Evolutionary conservation across 23 red algal genomes (phyloP).

Genomic region (Agarophyton chilense): DNA sequence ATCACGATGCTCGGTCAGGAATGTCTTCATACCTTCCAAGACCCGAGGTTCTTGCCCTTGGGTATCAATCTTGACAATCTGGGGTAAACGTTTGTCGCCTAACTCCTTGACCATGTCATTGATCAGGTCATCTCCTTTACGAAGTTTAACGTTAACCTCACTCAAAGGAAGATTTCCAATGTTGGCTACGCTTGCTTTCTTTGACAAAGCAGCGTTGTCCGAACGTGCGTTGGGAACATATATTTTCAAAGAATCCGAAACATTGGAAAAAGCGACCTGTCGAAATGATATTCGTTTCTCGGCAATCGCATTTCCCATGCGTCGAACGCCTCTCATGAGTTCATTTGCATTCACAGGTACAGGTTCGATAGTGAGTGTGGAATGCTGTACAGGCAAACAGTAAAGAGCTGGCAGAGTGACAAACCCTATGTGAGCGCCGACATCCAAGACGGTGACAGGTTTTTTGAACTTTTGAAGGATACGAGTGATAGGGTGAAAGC

Average conservation of each 20-base stretch:
- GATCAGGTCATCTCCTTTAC: background rate
- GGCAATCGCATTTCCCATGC: background rate
- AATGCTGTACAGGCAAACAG: background rate
- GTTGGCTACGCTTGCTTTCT: background rate
- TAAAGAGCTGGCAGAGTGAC: background rate
- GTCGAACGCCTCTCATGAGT: background rate
- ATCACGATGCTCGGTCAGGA: background rate
- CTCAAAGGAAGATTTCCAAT: background rate
- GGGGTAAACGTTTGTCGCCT: background rate
- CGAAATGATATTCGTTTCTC: background rate
- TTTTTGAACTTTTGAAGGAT: background rate
- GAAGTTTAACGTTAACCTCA: background rate
- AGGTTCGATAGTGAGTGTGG: background rate
- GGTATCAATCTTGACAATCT: slow-evolving; percentile 7
- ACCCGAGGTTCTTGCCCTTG: background rate
- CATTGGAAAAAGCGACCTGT: background rate
- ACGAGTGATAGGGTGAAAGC: background rate
- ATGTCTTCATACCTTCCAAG: background rate
- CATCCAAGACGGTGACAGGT: background rate
- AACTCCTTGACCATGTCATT: background rate
- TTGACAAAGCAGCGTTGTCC: background rate
- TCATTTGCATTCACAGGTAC: background rate
- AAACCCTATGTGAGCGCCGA: background rate
- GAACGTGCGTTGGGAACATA: background rate
- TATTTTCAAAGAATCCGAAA: background rate